Base-by-base conservation (phyloP, 106 monocot genomes). In the Acorus gramineus region DNA sequence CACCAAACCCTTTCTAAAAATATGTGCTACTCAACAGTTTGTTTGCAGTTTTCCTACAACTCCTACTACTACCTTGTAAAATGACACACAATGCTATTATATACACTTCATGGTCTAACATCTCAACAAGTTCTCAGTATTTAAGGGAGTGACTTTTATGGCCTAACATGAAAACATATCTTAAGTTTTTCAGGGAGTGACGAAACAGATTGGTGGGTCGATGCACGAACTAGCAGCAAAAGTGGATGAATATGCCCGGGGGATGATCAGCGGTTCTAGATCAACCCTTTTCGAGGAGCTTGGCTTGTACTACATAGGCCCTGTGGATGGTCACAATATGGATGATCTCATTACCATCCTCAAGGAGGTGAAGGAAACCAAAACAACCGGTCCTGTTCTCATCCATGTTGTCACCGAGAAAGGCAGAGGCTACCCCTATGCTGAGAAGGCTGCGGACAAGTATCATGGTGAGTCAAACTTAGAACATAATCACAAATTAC, bases 261-360 rank as follows among this genome's bases (percentile, higher is more conserved):
- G 93, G 55, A 93, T 93, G 93, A 93, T 93, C 59, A 93, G 93
- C 63, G 93, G 93, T 42, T 81, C 81, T 8, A 78, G 81, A 10
- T 93, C 93, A 4, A 81, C 93, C 44, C 52, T 93, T 54, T 93
- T 93, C 53, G 93, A 93, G 64, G 93, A 93, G 79, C 89, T 93
- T 10, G 93, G 93, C 1, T 83, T 93, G 51, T 93, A 93, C 72
- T 93, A 93, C 67, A 93, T 93, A n/a, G 93, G 93, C 49, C 93
- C 93, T 6, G 93, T 93, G 8, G 93, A 93, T 60, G 89, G 89
- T 11, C 93, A 93, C 71, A 89, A 86, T 74, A 74, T 93, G 10
- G 89, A 93, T 69, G 93, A 93, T 67, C 85, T 93, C 13, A 64
- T 93, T 7, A 70, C 83, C 60, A 93, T 93, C 64, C 89, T 93